Percentiles rank a stretch among this genome's conserved stretches.
These are phyloP conservation scores for Fusarium foetens DNA, from an alignment of 2,329 filamentous ascomycete genomes.

Conservation along the genomic window DNA sequence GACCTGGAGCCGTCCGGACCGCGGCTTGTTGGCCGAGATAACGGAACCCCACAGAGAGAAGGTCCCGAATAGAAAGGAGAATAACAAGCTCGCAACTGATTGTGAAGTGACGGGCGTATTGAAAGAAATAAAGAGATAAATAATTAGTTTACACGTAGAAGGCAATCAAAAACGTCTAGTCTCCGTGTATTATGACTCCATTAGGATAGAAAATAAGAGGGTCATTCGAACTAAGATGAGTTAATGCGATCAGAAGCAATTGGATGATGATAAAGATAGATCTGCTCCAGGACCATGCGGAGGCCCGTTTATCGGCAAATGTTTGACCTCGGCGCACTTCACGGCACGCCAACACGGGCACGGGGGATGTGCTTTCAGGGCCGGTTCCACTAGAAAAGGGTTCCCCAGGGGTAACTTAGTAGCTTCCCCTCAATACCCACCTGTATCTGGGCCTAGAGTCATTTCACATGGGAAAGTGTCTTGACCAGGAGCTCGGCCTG, in stretches of 20 bases:
- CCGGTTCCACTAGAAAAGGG: conserved; percentile 25
- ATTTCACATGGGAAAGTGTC: conserved; percentile 1
- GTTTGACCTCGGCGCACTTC: conserved; percentile 35
- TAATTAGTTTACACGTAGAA: conserved; percentile 12
- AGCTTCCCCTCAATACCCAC: not conserved
- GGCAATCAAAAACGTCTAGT: conserved; percentile 20
- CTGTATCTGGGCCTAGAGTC: not conserved
- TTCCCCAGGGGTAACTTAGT: conserved; percentile 8
- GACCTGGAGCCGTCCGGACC: conserved; percentile 42
- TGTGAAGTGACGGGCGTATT: conserved; percentile 1
- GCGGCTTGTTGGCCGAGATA: conserved; percentile 45
- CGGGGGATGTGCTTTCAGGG: conserved; percentile 29
- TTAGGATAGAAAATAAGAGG: conserved; percentile 34
- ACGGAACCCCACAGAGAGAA: conserved; percentile 38
- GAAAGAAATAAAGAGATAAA: conserved; percentile 6
- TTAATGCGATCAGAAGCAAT: conserved; percentile 35
- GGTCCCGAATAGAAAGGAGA: conserved; percentile 19
- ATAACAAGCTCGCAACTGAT: not conserved
- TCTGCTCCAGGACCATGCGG: conserved; percentile 25
- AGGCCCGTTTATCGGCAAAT: conserved; percentile 38
- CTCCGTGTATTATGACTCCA: conserved; percentile 37
- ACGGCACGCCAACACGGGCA: conserved; percentile 18
- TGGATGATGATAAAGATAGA: conserved; percentile 30
- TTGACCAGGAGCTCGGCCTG: not conserved
- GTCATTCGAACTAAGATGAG: conserved; percentile 22